Conservation (phyloP, 31 red algal species). For the Odonthalia washingtoniensis region DNA sequence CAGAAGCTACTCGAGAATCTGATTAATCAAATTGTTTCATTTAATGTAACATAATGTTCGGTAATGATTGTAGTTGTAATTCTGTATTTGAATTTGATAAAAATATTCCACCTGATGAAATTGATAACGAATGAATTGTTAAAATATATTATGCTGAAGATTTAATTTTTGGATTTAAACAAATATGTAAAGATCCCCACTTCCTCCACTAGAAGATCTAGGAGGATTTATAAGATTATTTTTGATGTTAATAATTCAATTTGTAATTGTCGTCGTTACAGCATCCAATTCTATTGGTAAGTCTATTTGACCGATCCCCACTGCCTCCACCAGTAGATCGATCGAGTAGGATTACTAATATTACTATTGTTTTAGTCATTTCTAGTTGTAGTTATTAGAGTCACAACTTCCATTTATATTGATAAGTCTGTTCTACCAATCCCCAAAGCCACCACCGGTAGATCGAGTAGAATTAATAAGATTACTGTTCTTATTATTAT, state of each 20-base stretch:
- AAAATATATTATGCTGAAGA: conserved; percentile 47
- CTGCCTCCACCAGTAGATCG: not conserved
- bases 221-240: conserved; percentile 26
- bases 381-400: not conserved
- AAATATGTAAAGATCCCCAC: conserved; percentile 45
- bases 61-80: too few relatives aligned
- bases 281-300: conserved; percentile 48
- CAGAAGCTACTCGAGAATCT: conserved; percentile 34
- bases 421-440: too few relatives aligned
- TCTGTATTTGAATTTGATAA: too few relatives aligned
- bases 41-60: conserved; percentile 31
- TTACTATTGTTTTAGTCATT: too few relatives aligned
- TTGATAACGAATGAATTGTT: conserved; percentile 24
- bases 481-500: too few relatives aligned
- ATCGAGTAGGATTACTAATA: not conserved
- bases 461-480: not conserved
- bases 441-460: not conserved
- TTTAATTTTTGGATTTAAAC: conserved; percentile 55
- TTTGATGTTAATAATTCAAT: not conserved
- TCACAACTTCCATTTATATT: too few relatives aligned
- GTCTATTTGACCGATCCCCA: conserved; percentile 27
- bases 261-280: conserved; percentile 45
- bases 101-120: too few relatives aligned
- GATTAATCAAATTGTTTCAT: conserved; percentile 50
- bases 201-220: too few relatives aligned